Conservation (phyloP, 345 rosid species). For the Lepidium didymum region DNA sequence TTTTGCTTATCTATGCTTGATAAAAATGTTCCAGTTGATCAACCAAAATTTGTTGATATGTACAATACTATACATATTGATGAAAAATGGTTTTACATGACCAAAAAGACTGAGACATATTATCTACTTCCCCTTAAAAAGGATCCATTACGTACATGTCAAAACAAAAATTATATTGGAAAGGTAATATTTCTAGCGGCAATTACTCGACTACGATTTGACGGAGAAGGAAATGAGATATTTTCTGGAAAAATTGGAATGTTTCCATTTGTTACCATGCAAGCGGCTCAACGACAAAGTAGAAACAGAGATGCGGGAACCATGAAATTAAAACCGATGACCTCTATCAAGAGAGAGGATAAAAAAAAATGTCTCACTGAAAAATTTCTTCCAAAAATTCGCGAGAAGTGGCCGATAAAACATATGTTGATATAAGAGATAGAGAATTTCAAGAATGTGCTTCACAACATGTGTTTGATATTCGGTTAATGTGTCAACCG, state of each 20-base stretch:
- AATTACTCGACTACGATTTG: not conserved
- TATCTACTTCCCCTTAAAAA: not conserved
- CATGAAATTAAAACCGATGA: not conserved
- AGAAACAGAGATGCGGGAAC: not conserved
- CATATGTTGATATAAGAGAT: too few relatives aligned
- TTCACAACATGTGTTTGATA: too few relatives aligned
- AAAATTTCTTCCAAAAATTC: not conserved
- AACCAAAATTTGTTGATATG: not conserved
- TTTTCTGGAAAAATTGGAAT: constrained; percentile 5
- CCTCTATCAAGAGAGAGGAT: not conserved
- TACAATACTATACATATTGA: not conserved
- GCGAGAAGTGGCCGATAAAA: not conserved
- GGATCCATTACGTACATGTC: not conserved
- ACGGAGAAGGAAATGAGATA: not conserved
- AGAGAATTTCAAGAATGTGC: too few relatives aligned
- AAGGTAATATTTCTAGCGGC: constrained; percentile 9
- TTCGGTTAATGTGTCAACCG: too few relatives aligned
- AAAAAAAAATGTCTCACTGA: not conserved
- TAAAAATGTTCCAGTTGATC: not conserved
- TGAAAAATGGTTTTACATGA: too few relatives aligned
- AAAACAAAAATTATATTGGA: not conserved
- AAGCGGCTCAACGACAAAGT: not conserved
- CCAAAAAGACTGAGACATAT: not conserved
- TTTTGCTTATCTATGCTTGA: not conserved
- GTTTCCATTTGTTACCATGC: constrained; percentile 1